Evolutionary conservation across 1,284 basidiomycete genomes (phyloP).

Genomic region (Moniliophthora roreri): DNA sequence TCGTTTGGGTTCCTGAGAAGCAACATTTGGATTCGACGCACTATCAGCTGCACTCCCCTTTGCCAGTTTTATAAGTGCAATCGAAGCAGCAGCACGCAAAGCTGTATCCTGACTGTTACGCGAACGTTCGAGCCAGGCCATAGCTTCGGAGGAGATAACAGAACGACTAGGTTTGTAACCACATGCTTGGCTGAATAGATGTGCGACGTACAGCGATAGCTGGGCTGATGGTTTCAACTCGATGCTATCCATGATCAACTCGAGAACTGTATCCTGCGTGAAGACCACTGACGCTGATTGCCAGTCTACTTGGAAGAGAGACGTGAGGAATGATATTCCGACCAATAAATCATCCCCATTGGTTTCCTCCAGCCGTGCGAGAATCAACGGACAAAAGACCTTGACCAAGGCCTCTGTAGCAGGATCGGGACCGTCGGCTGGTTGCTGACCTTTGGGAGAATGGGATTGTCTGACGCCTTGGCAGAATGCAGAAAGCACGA

Average conservation of each 20-base stretch:
- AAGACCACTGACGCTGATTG: conserved; percentile 63
- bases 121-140: conserved; percentile 62
- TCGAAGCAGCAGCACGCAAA: conserved; percentile 63
- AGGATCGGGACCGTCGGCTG: conserved; percentile 29
- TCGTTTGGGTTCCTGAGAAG: conserved; percentile 28
- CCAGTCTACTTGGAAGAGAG: conserved; percentile 78
- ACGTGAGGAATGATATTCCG: conserved; percentile 63
- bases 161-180: conserved; percentile 72
- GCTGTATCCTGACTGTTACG: conserved; percentile 44
- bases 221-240: conserved; percentile 56
- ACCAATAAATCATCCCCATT: conserved; percentile 49
- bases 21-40: conserved; percentile 30
- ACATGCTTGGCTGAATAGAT: conserved; percentile 70
- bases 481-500: conserved; percentile 64
- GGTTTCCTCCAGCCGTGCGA: conserved; percentile 51
- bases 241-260: conserved; percentile 61
- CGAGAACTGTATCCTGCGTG: conserved; percentile 56
- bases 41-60: conserved; percentile 54
- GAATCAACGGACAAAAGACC: conserved; percentile 47
- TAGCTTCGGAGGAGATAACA: conserved; percentile 52
- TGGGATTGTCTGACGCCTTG: conserved; percentile 48
- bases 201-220: conserved; percentile 58
- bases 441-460: conserved; percentile 30
- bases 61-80: conserved; percentile 77
- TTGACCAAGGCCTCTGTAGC: conserved; percentile 48